phyloP scores from a whole-genome alignment of 2,329 filamentous ascomycete species.

The Celoporthe dispersa region DNA sequence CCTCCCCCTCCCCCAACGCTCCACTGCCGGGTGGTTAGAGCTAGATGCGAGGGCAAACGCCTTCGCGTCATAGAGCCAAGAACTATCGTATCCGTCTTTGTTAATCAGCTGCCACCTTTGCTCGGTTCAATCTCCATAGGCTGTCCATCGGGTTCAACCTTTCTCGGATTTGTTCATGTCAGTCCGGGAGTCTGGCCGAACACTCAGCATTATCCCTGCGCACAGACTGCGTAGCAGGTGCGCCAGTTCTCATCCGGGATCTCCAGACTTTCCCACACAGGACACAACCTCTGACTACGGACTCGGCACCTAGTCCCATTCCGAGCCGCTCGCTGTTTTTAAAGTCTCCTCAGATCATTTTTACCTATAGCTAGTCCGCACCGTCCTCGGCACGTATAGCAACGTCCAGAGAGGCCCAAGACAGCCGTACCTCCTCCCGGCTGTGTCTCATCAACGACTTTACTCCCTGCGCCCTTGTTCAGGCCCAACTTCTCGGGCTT shows the following conservation, averaged over 20 bases:
- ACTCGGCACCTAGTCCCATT: not conserved
- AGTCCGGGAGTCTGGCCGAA: constrained; percentile 11
- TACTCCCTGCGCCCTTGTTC: not conserved
- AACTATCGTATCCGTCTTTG: constrained; percentile 7
- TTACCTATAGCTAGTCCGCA: not conserved
- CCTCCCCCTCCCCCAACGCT: not conserved
- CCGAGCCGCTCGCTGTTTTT: not conserved
- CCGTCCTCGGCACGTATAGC: not conserved
- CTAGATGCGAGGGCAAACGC: not conserved
- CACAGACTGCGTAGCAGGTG: not conserved
- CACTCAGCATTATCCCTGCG: constrained; percentile 13
- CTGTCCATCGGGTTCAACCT: not conserved
- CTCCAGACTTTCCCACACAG: constrained; percentile 6
- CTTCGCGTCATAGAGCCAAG: constrained; percentile 17
- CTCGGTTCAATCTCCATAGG: constrained; percentile 13
- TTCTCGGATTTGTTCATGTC: not conserved
- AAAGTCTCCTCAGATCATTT: not conserved
- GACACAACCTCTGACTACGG: not conserved
- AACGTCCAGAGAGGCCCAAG: constrained; percentile 18
- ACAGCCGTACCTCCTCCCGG: not conserved
- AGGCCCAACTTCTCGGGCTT: not conserved
- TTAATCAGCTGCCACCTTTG: constrained; percentile 2
- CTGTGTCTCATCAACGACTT: not conserved
- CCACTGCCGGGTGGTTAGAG: not conserved
- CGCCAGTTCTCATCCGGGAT: constrained; percentile 17